Base-by-base conservation (phyloP, 164 flowering plant genomes). In the Protea cynaroides region DNA sequence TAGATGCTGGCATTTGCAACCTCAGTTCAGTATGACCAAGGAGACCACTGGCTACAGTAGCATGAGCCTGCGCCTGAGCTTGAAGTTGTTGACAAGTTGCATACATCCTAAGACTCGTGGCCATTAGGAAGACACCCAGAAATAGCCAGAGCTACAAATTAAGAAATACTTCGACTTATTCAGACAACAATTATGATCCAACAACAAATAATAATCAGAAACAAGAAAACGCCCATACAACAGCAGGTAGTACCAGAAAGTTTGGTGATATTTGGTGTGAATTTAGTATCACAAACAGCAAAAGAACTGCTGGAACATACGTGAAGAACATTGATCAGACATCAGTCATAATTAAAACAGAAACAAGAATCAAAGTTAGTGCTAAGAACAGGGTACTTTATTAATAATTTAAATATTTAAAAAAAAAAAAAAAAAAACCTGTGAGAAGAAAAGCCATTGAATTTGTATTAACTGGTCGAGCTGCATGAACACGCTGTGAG, bases 71-170 rank as follows among this genome's bases (percentile, higher is more conserved):
- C 29, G 92, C 90, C 71, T 89, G 99, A 65, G 89, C 99, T 80
- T 92, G 99, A 69, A 95, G 91, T 73, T 88, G 99, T 67, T 90
- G 97, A 78, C 96, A 92, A 52, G 97, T 88, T 37, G 97, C 97
- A 78, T 88, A 95, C 96, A 95, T 90, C 74, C 97, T 82, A 50
- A 95, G 78, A 63, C 79, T 86, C 49, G 99, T 84, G 52, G 98
- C 99, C 83, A 95, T 81, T 69, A 95, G 67, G 72, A 92, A 95
- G 62, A 88, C 82, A 69, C 92, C 91, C 72, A 90, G 81, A 64
- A 90, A 94, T 18, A 95, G 69, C 97, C 99, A 95, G 37, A 95
- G 87, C 99, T 95, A 23, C 18, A 54, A 18, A n/a, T 9, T 52
- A 4, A 36, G n/a, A 10, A 51, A 34, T 23, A 36, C 66, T 46